These are phyloP conservation scores for Penicillium glabrum DNA, from an alignment of 2,329 filamentous ascomycete species.

Conservation along the genomic window DNA sequence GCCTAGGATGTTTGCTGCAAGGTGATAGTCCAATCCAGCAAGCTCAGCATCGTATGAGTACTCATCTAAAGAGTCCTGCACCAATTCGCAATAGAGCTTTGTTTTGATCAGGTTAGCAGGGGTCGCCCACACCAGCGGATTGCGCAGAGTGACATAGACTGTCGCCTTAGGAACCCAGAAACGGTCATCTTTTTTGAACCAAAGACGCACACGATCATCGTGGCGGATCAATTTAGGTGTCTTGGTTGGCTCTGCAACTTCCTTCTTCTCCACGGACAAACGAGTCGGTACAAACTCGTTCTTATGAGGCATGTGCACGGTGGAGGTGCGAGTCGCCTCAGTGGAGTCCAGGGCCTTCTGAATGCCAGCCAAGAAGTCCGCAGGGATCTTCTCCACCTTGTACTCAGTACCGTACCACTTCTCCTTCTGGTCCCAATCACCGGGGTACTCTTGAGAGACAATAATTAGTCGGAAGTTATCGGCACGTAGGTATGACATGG, in stretches of 20 bases:
- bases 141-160: conserved; percentile 76
- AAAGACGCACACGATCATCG: conserved; percentile 75
- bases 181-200: conserved; percentile 98
- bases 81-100: conserved; percentile 77
- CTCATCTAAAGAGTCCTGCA: conserved; percentile 84
- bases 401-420: conserved; percentile 99
- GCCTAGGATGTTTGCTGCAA: conserved; percentile 71
- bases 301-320: conserved; percentile 82
- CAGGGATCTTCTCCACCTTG: conserved; percentile 74
- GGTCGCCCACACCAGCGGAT: conserved; percentile 74
- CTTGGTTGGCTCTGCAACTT: conserved; percentile 71
- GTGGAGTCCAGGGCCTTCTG: conserved; percentile 61
- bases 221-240: conserved; percentile 81
- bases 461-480: conserved; percentile 88
- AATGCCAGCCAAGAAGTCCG: conserved; percentile 71
- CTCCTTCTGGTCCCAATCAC: conserved; percentile 82
- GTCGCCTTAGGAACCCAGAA: conserved; percentile 98
- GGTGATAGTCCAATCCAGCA: conserved; percentile 79
- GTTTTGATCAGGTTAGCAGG: conserved; percentile 77
- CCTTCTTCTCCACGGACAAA: conserved; percentile 91
- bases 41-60: conserved; percentile 96
- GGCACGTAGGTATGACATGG: conserved; percentile 71
- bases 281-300: conserved; percentile 96
- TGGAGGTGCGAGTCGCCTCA: conserved; percentile 60
- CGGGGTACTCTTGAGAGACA: conserved; percentile 79